Evolutionary conservation across 257 asterid species (phyloP).

Genomic region (Schizonepeta tenuifolia): DNA sequence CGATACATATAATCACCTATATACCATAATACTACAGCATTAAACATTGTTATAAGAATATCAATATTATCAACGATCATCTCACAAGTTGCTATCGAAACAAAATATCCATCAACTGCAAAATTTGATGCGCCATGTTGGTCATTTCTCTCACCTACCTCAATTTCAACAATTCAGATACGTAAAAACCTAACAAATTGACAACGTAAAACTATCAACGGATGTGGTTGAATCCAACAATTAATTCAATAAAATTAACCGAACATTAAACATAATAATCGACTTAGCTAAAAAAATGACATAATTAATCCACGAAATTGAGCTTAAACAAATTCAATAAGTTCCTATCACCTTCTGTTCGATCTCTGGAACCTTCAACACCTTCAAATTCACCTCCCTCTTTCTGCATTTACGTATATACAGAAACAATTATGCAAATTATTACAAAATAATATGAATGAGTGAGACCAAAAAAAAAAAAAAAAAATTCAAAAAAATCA

Average conservation of each 20-base stretch:
- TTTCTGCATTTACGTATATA: constrained; percentile 59
- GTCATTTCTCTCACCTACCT: neutral
- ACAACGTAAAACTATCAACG: constrained; percentile 14
- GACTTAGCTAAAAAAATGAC: too few species aligned
- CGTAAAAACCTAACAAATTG: constrained; percentile 14
- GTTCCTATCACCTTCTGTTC: constrained; percentile 80
- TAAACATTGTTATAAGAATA: neutral
- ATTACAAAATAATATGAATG: neutral
- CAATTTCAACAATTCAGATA: constrained; percentile 9
- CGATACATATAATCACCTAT: neutral
- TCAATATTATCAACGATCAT: constrained; percentile 3
- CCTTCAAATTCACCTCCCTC: constrained; percentile 99
- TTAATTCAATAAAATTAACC: too few species aligned
- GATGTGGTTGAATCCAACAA: constrained; percentile 13
- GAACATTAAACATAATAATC: neutral
- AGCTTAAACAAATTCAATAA: constrained; percentile 25
- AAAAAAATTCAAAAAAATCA: neutral
- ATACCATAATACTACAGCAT: constrained; percentile 13
- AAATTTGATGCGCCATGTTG: neutral
- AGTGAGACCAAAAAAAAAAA: neutral
- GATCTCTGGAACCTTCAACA: constrained; percentile 93
- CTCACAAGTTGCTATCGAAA: neutral
- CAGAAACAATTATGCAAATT: constrained; percentile 1
- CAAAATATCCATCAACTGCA: neutral
- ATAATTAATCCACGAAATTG: constrained; percentile 5